Conservation (phyloP, 75 land plant species). For the Pinus albicaulis region DNA sequence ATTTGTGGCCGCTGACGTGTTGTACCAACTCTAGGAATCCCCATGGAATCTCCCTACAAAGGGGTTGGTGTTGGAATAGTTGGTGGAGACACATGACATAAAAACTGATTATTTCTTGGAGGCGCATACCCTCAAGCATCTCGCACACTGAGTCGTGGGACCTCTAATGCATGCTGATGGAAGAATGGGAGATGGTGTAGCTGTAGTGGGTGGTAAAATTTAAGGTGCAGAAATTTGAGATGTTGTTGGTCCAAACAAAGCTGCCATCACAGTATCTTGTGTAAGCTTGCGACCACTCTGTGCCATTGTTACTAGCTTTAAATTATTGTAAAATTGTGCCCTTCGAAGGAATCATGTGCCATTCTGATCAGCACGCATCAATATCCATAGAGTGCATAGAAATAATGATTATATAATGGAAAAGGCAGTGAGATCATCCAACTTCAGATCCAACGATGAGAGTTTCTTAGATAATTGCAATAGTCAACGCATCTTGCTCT, state of each 20-base stretch:
- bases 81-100: no score
- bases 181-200: slow-evolving; percentile 11
- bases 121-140: no score
- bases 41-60: no score
- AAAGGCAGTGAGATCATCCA: background rate
- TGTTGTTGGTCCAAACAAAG: slow-evolving; percentile 78
- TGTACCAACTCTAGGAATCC: no score
- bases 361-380: slow-evolving; percentile 81
- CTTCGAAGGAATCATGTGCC: slow-evolving; percentile 68
- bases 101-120: no score
- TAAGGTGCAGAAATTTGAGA: slow-evolving; percentile 85
- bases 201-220: slow-evolving; percentile 23
- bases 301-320: slow-evolving; percentile 88
- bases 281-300: slow-evolving; percentile 83
- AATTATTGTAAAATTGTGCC: slow-evolving; percentile 76
- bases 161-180: background rate
- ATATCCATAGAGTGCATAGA: slow-evolving; percentile 43
- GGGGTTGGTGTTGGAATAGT: no score
- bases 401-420: background rate
- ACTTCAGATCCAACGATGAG: background rate
- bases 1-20: no score
- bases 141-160: no score
- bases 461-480: no score
- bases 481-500: background rate
- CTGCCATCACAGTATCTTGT: slow-evolving; percentile 78